Conservation (phyloP, 108 stramenopile genomes). For the Fistulifera solaris region DNA sequence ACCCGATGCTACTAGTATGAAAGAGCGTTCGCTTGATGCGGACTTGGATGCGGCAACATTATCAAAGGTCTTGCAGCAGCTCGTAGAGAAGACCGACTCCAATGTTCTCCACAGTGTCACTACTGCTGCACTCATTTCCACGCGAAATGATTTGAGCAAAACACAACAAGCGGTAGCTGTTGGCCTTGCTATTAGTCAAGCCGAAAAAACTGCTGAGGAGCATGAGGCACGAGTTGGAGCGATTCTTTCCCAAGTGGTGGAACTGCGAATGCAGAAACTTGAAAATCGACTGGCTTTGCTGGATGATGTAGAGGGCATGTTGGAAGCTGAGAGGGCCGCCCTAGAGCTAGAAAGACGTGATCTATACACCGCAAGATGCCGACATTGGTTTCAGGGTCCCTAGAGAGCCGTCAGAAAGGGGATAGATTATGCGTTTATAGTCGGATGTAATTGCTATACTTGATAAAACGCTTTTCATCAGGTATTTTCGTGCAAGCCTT, state of each 20-base stretch:
- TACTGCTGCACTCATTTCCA: slow-evolving; percentile 27
- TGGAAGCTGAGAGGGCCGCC: slow-evolving; percentile 81
- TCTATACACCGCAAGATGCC: slow-evolving; percentile 75
- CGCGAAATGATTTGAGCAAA: slow-evolving; percentile 11
- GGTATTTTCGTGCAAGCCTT: too few relatives aligned
- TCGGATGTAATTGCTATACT: too few relatives aligned
- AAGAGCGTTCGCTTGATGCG: slow-evolving; percentile 6
- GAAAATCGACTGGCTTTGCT: slow-evolving; percentile 71
- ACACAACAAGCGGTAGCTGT: slow-evolving; percentile 42
- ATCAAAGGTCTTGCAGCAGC: not conserved
- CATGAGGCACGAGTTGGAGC: slow-evolving; percentile 40
- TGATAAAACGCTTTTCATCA: too few relatives aligned
- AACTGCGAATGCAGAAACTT: slow-evolving; percentile 68
- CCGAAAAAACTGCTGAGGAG: slow-evolving; percentile 21
- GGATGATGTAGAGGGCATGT: slow-evolving; percentile 79
- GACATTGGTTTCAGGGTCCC: slow-evolving; percentile 68
- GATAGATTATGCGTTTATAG: too few relatives aligned
- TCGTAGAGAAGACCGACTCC: slow-evolving; percentile 35
- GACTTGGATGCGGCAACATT: not conserved
- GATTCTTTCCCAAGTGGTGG: slow-evolving; percentile 57
- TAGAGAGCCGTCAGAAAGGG: too few relatives aligned
- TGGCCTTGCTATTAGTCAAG: slow-evolving; percentile 28
- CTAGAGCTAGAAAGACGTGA: slow-evolving; percentile 82
- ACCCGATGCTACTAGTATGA: slow-evolving; percentile 9
- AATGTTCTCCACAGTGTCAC: slow-evolving; percentile 33